Conservation (phyloP, 2,329 filamentous ascomycete genomes). For the Neofusicoccum umdonicola region DNA sequence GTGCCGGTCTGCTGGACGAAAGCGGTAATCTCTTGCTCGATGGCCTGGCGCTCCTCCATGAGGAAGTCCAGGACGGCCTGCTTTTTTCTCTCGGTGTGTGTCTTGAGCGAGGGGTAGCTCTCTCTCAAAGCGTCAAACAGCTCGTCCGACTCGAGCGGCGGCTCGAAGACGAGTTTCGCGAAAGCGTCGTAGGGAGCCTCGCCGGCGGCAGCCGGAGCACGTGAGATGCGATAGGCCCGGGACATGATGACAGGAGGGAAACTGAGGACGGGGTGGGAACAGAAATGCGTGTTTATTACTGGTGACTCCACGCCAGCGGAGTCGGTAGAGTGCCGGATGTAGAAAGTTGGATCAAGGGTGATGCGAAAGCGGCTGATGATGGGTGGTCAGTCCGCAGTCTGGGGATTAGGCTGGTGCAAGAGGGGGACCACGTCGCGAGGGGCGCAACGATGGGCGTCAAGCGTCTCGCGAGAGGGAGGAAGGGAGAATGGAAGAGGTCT, state of each 20-base stretch:
- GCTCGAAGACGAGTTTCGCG: constrained; percentile 19
- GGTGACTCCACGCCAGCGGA: constrained; percentile 10
- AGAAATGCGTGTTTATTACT: constrained; percentile 3
- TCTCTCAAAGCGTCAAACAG: constrained; percentile 17
- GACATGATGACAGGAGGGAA: constrained; percentile 7
- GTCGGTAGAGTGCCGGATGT: constrained; percentile 3
- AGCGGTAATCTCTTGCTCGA: constrained; percentile 16
- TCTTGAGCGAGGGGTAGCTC: constrained; percentile 15
- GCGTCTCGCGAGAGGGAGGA: background rate
- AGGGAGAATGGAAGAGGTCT: background rate
- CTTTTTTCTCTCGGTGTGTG: constrained; percentile 18
- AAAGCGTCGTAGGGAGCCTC: constrained; percentile 10
- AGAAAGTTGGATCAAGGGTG: background rate
- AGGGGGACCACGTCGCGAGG: constrained; percentile 2
- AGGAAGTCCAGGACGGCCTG: constrained; percentile 19
- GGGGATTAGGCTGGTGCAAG: background rate
- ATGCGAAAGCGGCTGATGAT: background rate
- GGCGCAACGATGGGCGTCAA: constrained; percentile 5
- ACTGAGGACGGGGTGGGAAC: background rate
- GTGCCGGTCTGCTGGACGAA: constrained; percentile 10
- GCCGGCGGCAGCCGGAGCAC: constrained; percentile 7
- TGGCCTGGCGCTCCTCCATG: constrained; percentile 17
- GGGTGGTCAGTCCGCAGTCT: background rate
- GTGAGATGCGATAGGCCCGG: constrained; percentile 16
- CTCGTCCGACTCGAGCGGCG: constrained; percentile 19